Evolutionary conservation across 768 basidiomycete genomes (phyloP), one percentile per base, ranked within the genome.

Genomic region (Hortiboletus campestris): DNA sequence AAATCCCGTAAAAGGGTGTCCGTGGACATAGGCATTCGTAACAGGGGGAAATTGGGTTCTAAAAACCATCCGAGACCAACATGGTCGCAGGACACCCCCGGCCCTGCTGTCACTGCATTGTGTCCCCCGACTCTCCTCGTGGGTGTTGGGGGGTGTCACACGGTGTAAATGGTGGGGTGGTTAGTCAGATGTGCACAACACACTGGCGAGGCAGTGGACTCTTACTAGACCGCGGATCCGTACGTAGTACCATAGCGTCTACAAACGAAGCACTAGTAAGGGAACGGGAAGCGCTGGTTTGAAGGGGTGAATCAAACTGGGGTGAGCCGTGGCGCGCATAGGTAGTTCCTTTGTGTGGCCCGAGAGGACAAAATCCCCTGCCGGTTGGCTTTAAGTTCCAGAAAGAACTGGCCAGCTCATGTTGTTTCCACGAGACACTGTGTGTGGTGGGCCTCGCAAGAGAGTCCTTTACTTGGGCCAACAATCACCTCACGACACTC

Each of bases 321-420:
- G 40, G 5, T 50, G 49, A 11, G 40, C 49, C 2, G 6, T 50
- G 39, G 49, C 16, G 39, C n/a, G 16, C 39, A 20, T 19, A 42
- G 49, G 16, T 50, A 50, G 49, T 50, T 20, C 28, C 49, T 50
- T 29, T 49, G 48, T 44, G 7, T 51, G 51, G 34, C 35, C 51
- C 28, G 42, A 44, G 51, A 51, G 44, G 28, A 53, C 51, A 53
- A 53, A 52, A 53, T 39, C 44, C 51, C 44, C 51, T 46, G 35
- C 28, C n/a, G 28, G 46, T 48, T 47, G 32, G 53, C 35, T 22
- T 35, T 38, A 38, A 38, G 36, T 38, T n/a, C n/a, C n/a, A n/a
- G n/a, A n/a, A n/a, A n/a, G n/a, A n/a, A n/a, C n/a, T n/a, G n/a
- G n/a, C n/a, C n/a, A n/a, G n/a, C n/a, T n/a, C n/a, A n/a, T n/a